Conservation (phyloP, 1,284 basidiomycete species). For the Calocybe gambosa region DNA sequence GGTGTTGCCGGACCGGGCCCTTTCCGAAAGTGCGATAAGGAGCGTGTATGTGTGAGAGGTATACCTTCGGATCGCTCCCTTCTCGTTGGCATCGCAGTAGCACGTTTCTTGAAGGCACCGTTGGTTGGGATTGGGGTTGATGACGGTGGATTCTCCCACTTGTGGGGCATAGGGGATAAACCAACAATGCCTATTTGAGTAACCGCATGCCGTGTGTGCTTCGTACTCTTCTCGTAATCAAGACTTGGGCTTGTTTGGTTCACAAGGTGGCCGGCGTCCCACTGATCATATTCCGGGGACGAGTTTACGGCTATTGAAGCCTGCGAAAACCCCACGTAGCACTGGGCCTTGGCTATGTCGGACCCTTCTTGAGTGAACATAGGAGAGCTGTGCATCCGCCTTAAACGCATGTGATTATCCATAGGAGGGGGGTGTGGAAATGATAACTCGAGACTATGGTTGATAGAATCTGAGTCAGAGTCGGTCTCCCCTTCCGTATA, state of each 20-base stretch:
- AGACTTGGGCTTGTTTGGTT: slow-evolving; percentile 2
- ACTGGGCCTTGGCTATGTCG: slow-evolving; percentile 14
- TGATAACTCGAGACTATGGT: slow-evolving; percentile 28
- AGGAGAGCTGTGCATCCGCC: slow-evolving; percentile 38
- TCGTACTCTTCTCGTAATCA: slow-evolving; percentile 1
- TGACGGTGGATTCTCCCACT: neutral
- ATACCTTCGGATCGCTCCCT: neutral
- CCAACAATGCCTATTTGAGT: neutral
- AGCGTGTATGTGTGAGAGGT: slow-evolving; percentile 6
- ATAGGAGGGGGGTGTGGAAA: slow-evolving; percentile 39
- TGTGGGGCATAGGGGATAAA: neutral
- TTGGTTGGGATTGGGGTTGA: slow-evolving; percentile 1
- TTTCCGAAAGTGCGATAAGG: slow-evolving; percentile 1
- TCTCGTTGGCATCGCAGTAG: slow-evolving; percentile 6
- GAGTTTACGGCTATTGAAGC: neutral
- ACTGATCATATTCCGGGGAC: slow-evolving; percentile 1
- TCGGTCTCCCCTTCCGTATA: slow-evolving; percentile 28
- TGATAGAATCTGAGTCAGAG: slow-evolving; percentile 27
- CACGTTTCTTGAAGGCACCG: slow-evolving; percentile 9
- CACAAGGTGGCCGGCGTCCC: slow-evolving; percentile 3
- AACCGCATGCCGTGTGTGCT: neutral
- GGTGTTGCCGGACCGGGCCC: neutral
- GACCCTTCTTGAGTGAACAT: slow-evolving; percentile 27
- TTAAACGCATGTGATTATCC: slow-evolving; percentile 27
- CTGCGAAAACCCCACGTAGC: slow-evolving; percentile 6